Evolutionary conservation across 2,329 filamentous ascomycete genomes (phyloP).

Genomic region (Aureobasidium sp.): DNA sequence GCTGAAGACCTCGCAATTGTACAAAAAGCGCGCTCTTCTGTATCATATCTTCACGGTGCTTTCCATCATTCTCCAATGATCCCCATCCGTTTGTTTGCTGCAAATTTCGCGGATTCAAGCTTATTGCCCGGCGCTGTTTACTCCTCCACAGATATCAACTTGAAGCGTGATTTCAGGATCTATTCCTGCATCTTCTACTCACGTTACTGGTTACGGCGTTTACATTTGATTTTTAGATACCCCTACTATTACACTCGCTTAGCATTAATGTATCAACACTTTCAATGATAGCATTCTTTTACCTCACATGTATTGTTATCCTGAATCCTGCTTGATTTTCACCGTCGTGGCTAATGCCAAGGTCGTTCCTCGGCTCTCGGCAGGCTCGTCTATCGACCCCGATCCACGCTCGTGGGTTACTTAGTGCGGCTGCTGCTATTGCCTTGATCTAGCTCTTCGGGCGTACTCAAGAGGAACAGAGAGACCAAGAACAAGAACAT

Average conservation of each 20-base stretch:
- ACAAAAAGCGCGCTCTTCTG: neutral
- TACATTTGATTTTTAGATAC: slow-evolving; percentile 8
- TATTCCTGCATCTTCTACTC: neutral
- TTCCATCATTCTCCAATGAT: neutral
- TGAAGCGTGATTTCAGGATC: neutral
- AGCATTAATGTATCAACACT: slow-evolving; percentile 6
- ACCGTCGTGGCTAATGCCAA: neutral
- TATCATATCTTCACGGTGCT: neutral
- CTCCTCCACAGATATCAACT: neutral
- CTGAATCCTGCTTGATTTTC: neutral
- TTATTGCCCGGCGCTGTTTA: neutral
- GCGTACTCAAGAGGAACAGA: neutral
- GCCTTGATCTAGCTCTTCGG: neutral
- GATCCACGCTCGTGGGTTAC: neutral
- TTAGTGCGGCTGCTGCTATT: neutral
- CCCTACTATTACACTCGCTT: slow-evolving; percentile 13
- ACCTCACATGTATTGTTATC: neutral
- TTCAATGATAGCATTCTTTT: neutral
- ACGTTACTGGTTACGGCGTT: neutral
- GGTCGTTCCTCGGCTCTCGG: slow-evolving; percentile 5
- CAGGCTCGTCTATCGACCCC: neutral
- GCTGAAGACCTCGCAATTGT: neutral
- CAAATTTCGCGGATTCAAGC: neutral
- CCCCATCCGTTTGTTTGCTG: neutral
- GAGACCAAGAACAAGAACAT: neutral